phyloP scores from a whole-genome alignment of 495 filamentous ascomycete genomes.

The Neurospora sp. region DNA sequence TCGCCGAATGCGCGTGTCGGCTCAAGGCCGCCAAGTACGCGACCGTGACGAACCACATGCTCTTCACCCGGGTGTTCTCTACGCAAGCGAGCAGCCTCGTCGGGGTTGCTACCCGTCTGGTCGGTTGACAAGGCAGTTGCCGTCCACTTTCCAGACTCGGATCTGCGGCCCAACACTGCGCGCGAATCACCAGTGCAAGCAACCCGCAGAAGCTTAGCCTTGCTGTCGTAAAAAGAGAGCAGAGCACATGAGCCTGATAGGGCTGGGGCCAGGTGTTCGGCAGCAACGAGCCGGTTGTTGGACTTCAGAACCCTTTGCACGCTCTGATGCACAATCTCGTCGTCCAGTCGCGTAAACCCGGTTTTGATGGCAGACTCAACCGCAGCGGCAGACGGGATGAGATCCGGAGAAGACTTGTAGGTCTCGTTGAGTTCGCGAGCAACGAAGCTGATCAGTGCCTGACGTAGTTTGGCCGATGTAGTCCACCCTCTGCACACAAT shows the following conservation, averaged over 20 bases:
- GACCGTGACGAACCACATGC: constrained; percentile 72
- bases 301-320: constrained; percentile 78
- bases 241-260: constrained; percentile 93
- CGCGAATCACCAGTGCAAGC: constrained; percentile 93
- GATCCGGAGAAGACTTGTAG: constrained; percentile 63
- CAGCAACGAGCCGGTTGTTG: constrained; percentile 77
- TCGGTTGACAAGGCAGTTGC: constrained; percentile 83
- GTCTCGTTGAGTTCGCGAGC: constrained; percentile 89
- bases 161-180: constrained; percentile 78
- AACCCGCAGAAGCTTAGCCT: constrained; percentile 71
- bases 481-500: constrained; percentile 71
- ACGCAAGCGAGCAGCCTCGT: constrained; percentile 71
- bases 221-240: constrained; percentile 89
- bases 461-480: constrained; percentile 90
- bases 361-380: constrained; percentile 88
- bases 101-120: constrained; percentile 79
- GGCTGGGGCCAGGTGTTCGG: constrained; percentile 84
- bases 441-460: constrained; percentile 83
- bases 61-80: constrained; percentile 82
- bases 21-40: constrained; percentile 84
- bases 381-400: constrained; percentile 57
- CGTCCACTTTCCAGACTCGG: constrained; percentile 76
- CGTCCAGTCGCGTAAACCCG: constrained; percentile 77
- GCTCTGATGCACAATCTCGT: constrained; percentile 86
- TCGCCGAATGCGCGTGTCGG: constrained; percentile 93